Evolutionary conservation across 495 filamentous ascomycete species (phyloP).

Genomic region (Podospora bellae-mahoneyi): DNA sequence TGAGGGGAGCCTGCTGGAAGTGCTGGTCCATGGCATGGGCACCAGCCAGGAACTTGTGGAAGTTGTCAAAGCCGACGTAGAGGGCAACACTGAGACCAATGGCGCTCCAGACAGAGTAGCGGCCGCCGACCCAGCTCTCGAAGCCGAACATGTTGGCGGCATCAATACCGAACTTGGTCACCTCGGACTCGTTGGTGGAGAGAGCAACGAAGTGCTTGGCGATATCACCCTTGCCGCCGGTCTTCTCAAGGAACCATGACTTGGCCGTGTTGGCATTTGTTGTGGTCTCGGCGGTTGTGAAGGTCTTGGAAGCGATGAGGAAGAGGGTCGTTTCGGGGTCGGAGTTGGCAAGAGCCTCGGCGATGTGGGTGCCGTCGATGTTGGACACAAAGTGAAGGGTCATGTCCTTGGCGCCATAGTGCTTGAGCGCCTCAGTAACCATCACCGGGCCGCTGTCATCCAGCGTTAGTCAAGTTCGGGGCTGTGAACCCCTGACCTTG

Average conservation of each 20-base stretch:
- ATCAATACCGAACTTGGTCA: constrained; percentile 97
- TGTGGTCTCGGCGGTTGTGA: constrained; percentile 94
- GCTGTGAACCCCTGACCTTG: not conserved
- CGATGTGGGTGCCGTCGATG: constrained; percentile 97
- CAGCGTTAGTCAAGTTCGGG: not conserved
- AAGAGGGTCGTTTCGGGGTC: constrained; percentile 97
- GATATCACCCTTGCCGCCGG: constrained; percentile 73
- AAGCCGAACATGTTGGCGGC: constrained; percentile 99
- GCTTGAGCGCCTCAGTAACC: constrained; percentile 95
- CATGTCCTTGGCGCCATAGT: constrained; percentile 78
- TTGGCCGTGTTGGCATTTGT: constrained; percentile 98
- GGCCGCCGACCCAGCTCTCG: constrained; percentile 95
- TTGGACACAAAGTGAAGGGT: constrained; percentile 98
- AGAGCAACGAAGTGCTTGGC: constrained; percentile 99
- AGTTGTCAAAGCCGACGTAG: constrained; percentile 95
- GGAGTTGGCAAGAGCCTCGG: constrained; percentile 83
- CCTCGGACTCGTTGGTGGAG: constrained; percentile 91
- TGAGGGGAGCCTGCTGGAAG: constrained; percentile 84
- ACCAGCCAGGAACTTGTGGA: constrained; percentile 92
- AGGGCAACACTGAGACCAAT: constrained; percentile 92
- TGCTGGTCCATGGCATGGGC: constrained; percentile 98
- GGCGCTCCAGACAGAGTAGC: constrained; percentile 98
- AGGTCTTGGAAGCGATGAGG: constrained; percentile 97
- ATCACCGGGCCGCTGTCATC: constrained; percentile 82
- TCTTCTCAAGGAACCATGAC: constrained; percentile 86